Evolutionary conservation across 495 filamentous ascomycete species (phyloP).

Genomic region (Rusavskia elegans): DNA sequence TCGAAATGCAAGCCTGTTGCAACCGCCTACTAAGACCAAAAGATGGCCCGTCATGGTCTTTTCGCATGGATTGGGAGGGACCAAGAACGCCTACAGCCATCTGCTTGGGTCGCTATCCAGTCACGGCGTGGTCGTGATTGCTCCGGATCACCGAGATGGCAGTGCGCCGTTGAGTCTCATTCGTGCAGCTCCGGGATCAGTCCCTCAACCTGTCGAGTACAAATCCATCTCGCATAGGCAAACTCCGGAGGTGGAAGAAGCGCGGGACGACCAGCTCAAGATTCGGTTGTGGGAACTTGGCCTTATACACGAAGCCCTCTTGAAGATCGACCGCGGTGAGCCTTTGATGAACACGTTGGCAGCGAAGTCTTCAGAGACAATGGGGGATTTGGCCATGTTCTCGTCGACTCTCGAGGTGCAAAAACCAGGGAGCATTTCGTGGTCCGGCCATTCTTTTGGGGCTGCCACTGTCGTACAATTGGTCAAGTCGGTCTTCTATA

Average conservation of each 20-base stretch:
- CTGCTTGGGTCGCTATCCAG: conserved; percentile 54
- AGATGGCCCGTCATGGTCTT: conserved; percentile 68
- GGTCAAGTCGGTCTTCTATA: conserved; percentile 53
- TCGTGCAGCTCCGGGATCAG: conserved; percentile 5
- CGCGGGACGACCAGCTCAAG: conserved; percentile 47
- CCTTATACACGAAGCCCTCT: conserved; percentile 42
- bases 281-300: conserved; percentile 61
- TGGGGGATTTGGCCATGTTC: conserved; percentile 32
- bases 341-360: conserved; percentile 19
- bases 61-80: conserved; percentile 65
- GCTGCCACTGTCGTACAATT: conserved; percentile 55
- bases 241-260: conserved; percentile 37
- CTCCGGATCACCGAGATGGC: conserved; percentile 63
- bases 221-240: conserved; percentile 31
- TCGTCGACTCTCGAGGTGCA: conserved; percentile 40
- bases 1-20: conserved; percentile 30
- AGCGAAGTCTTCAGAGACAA: background rate
- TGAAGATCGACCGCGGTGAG: conserved; percentile 41
- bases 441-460: conserved; percentile 63
- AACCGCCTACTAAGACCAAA: conserved; percentile 11
- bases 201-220: conserved; percentile 16
- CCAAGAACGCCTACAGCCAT: conserved; percentile 59
- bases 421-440: conserved; percentile 52
- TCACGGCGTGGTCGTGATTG: conserved; percentile 59
- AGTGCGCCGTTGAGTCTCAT: conserved; percentile 51